phyloP scores from a whole-genome alignment of 257 asterid species.

The Lavandula angustifolia region DNA sequence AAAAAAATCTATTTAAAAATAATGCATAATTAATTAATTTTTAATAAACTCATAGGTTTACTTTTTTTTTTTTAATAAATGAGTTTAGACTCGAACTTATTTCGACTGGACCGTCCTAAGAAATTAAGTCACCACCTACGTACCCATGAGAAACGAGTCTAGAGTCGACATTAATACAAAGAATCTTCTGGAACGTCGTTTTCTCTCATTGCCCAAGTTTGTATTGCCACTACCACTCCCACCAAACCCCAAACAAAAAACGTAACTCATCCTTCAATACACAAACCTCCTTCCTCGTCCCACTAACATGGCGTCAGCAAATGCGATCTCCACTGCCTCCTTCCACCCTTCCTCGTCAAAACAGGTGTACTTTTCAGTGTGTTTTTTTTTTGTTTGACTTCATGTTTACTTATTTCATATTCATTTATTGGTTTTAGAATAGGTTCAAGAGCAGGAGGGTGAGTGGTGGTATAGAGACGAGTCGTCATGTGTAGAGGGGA shows the following conservation, averaged over 20 bases:
- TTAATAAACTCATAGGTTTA: too few relatives aligned
- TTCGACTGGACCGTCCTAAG: too few relatives aligned
- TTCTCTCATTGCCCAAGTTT: slow-evolving; percentile 45
- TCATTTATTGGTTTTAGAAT: slow-evolving; percentile 39
- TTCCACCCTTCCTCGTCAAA: slow-evolving; percentile 57
- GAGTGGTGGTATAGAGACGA: too few relatives aligned
- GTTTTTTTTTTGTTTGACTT: slow-evolving; percentile 10
- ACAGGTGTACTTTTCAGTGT: slow-evolving; percentile 40
- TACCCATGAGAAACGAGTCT: background rate
- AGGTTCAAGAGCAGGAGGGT: slow-evolving; percentile 55
- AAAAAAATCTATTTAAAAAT: too few relatives aligned
- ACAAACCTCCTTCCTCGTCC: slow-evolving; percentile 13
- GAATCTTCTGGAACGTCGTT: slow-evolving; percentile 40
- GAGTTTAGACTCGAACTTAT: too few relatives aligned
- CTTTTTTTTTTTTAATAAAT: too few relatives aligned
- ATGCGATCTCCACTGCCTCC: slow-evolving; percentile 69
- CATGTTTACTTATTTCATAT: background rate
- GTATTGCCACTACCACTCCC: background rate
- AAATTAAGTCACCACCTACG: too few relatives aligned
- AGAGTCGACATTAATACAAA: slow-evolving; percentile 8
- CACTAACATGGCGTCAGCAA: slow-evolving; percentile 73
- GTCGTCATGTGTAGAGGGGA: too few relatives aligned
- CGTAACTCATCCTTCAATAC: background rate
- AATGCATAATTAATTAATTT: too few relatives aligned
- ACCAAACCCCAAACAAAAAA: slow-evolving; percentile 28